phyloP scores from a whole-genome alignment of 2,329 filamentous ascomycete genomes.

The Pseudogymnoascus sp. region DNA sequence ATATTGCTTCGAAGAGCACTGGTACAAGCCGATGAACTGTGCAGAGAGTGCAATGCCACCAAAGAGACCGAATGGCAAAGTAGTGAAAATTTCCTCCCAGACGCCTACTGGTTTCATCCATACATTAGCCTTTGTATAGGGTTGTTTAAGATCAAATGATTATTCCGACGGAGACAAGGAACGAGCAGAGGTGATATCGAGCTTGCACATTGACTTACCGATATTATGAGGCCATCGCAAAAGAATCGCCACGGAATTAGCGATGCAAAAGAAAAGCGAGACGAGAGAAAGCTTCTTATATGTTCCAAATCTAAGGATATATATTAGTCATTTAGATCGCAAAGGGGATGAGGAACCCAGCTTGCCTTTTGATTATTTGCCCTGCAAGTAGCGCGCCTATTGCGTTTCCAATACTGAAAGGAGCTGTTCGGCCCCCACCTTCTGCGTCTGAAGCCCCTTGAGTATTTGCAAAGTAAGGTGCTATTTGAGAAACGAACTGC shows the following conservation, averaged over 20 bases:
- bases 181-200: neutral
- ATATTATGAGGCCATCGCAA: conserved; percentile 14
- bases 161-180: neutral
- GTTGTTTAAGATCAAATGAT: neutral
- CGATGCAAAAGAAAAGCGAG: conserved; percentile 14
- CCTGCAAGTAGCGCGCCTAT: neutral
- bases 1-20: conserved; percentile 15
- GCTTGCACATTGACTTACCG: conserved; percentile 9
- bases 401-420: conserved; percentile 6
- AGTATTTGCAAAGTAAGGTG: conserved; percentile 11
- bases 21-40: conserved; percentile 17
- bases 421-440: neutral
- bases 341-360: neutral
- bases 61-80: conserved; percentile 16
- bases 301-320: conserved; percentile 13
- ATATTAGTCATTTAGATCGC: neutral
- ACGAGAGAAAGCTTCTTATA: conserved; percentile 17
- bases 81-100: conserved; percentile 11
- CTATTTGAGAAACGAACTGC: conserved; percentile 17
- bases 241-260: conserved; percentile 12
- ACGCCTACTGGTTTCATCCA: neutral
- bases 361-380: conserved; percentile 10
- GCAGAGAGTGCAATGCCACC: conserved; percentile 16
- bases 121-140: neutral
- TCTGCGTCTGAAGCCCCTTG: conserved; percentile 5